phyloP scores from a whole-genome alignment of 1,139 yeast genomes.

The Sugiyamaella neomexicana region DNA sequence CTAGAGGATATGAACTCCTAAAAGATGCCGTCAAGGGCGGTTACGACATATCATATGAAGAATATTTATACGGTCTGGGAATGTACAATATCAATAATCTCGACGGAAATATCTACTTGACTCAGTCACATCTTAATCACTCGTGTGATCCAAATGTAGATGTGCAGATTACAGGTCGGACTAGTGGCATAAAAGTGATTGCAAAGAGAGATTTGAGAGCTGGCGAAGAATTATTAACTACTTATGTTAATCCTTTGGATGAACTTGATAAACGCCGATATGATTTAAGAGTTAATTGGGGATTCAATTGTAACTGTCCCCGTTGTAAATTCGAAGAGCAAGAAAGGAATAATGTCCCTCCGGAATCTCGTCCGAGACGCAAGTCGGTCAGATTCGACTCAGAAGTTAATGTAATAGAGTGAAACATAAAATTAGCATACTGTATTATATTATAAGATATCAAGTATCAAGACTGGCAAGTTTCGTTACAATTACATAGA shows the following conservation, averaged over 20 bases:
- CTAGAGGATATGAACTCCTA: conserved; percentile 54
- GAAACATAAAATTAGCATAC: background rate
- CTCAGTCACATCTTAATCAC: conserved; percentile 75
- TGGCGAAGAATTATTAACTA: conserved; percentile 68
- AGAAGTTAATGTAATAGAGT: conserved; percentile 15
- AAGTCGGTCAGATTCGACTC: conserved; percentile 76
- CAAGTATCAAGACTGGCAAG: background rate
- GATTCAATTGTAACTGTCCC: conserved; percentile 69
- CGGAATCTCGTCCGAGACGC: conserved; percentile 49
- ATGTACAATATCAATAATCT: conserved; percentile 72
- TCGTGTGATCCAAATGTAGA: conserved; percentile 70
- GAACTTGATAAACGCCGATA: conserved; percentile 64
- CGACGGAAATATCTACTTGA: conserved; percentile 60
- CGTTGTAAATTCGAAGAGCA: conserved; percentile 63
- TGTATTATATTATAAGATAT: conserved; percentile 3
- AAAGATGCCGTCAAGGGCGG: conserved; percentile 41
- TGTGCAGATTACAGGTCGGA: conserved; percentile 52
- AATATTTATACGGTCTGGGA: conserved; percentile 64
- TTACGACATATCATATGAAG: conserved; percentile 50
- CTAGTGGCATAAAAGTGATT: conserved; percentile 57
- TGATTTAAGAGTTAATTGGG: conserved; percentile 76
- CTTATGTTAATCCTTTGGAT: conserved; percentile 69
- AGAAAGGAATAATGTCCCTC: conserved; percentile 17
- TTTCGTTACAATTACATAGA: background rate
- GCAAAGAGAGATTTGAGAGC: conserved; percentile 60